phyloP scores from a whole-genome alignment of 1,284 basidiomycete genomes.

The Hypsizygus ulmarius region DNA sequence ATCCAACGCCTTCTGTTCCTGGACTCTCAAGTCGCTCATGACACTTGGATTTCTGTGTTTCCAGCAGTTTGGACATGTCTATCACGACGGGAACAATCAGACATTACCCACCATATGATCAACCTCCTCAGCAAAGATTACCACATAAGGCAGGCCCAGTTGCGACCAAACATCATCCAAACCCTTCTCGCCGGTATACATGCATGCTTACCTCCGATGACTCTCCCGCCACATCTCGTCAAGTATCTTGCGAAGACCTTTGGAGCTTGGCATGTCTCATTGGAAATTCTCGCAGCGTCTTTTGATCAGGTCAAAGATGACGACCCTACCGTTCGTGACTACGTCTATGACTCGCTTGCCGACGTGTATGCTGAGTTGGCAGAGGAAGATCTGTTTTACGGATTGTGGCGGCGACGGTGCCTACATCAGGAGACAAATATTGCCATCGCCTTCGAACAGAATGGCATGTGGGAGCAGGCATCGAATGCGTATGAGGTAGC shows the following conservation, averaged over 20 bases:
- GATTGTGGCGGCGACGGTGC: slow-evolving; percentile 89
- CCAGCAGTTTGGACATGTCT: slow-evolving; percentile 88
- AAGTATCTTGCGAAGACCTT: slow-evolving; percentile 98
- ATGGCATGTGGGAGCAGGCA: slow-evolving; percentile 96
- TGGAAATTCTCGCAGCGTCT: slow-evolving; percentile 86
- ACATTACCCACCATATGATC: slow-evolving; percentile 89
- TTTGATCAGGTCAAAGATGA: slow-evolving; percentile 78
- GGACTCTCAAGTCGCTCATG: slow-evolving; percentile 77
- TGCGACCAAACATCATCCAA: slow-evolving; percentile 95
- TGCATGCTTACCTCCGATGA: slow-evolving; percentile 83
- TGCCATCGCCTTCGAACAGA: slow-evolving; percentile 93
- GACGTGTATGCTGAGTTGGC: slow-evolving; percentile 95
- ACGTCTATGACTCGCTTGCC: slow-evolving; percentile 87
- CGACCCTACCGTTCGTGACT: slow-evolving; percentile 80
- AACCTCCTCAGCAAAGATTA: slow-evolving; percentile 92
- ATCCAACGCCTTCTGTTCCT: slow-evolving; percentile 84
- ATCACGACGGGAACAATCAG: slow-evolving; percentile 83
- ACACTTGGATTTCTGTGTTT: slow-evolving; percentile 90
- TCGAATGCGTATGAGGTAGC: slow-evolving; percentile 89
- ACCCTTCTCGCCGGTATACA: slow-evolving; percentile 85
- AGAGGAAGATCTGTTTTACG: slow-evolving; percentile 98
- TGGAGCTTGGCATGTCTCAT: slow-evolving; percentile 90
- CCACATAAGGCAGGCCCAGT: slow-evolving; percentile 84
- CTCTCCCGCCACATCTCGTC: slow-evolving; percentile 90
- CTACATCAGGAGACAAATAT: slow-evolving; percentile 91